These are phyloP conservation scores for Mortierella sp. DNA, from an alignment of 371 early-diverging fungal genomes.

Conservation along the genomic window DNA sequence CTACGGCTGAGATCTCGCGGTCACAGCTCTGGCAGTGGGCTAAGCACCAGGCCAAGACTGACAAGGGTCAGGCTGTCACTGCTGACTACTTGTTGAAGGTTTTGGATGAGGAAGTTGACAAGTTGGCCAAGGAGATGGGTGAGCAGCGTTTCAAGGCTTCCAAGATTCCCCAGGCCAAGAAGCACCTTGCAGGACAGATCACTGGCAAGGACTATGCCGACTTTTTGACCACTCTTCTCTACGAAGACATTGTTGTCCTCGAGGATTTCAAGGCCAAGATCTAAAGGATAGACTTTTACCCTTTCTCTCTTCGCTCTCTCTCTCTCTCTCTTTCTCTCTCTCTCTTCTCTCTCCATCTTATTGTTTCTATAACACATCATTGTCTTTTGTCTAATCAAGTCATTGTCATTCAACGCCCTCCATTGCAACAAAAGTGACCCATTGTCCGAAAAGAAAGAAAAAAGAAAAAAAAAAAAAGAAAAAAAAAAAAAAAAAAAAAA, in stretches of 20 bases:
- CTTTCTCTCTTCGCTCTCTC: no score
- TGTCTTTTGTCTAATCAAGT: no score
- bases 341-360: no score
- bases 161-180: constrained; percentile 83
- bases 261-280: constrained; percentile 54
- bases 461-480: neutral
- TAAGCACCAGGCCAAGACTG: constrained; percentile 83
- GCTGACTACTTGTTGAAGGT: constrained; percentile 76
- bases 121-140: constrained; percentile 73
- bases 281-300: no score
- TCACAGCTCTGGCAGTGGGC: constrained; percentile 98
- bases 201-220: constrained; percentile 89
- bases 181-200: constrained; percentile 81
- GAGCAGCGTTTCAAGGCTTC: constrained; percentile 65
- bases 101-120: constrained; percentile 88
- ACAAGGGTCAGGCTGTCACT: constrained; percentile 83
- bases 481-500: constrained; percentile 1
- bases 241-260: constrained; percentile 74
- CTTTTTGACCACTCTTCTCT: constrained; percentile 89
- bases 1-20: constrained; percentile 97
- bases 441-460: no score
- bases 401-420: no score
- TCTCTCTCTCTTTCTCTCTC: neutral
- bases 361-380: neutral
- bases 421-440: no score